Base-by-base conservation (phyloP, 2,329 filamentous ascomycete species). In the Pseudogymnoascus destructans region DNA sequence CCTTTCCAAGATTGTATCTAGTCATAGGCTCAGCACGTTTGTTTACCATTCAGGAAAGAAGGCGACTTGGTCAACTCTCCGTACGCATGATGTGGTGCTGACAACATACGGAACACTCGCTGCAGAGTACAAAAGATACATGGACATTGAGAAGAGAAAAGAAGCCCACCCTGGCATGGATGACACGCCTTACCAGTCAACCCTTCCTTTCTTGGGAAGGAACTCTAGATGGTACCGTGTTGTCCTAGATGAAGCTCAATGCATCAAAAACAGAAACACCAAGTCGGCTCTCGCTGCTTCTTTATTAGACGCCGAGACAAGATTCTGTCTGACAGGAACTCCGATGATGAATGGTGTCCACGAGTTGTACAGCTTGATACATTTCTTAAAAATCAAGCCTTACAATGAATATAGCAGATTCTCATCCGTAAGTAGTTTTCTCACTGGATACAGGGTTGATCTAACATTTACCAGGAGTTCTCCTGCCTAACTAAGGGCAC, bases 341-440 rank as follows among this genome's bases (percentile, higher is more conserved):
- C 88, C 88, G 0, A 90, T 92, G 86, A 93, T 93, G 86, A 95
- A 95, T 65, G 82, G 78, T 10, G 81, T 92, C 2, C 75, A 80
- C 21, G 91, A 96, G 65, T 75, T 95, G 2, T 90, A 81, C 66
- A 87, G 89, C 0, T 73, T 95, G 17, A 75, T 95, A 46, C 79
- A 80, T 2, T 96, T 95, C 66, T 75, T 95, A 13, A 76, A 78
- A 2, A 91, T 95, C 66, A 78, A 78, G 60, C 89, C 89, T 1
- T 95, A 93, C 69, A 80, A 79, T 64, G 74, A 79, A 11, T 79
- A 79, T 72, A 73, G 79, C 0, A 72, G 73, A 19, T 95, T 95
- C 69, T 77, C 77, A 40, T 62, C 65, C 59, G 77, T 80, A 70
- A 68, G 75, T 70, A 19, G 19, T 55, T 17, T 25, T 13, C 13